phyloP scores from a whole-genome alignment of 2,329 filamentous ascomycete genomes.

The Venturia aucupariae region DNA sequence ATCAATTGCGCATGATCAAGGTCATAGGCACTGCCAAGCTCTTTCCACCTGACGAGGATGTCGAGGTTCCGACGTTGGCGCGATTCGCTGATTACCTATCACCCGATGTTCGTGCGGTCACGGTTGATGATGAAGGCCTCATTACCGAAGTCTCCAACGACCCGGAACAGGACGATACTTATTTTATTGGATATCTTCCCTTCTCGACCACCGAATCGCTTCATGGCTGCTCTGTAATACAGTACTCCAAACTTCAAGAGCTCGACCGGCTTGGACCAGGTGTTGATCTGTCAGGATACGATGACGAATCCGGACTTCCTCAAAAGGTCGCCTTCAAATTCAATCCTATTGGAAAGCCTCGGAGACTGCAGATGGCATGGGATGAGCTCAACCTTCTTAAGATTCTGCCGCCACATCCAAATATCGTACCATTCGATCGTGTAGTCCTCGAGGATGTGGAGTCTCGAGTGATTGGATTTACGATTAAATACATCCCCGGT shows the following conservation, averaged over 20 bases:
- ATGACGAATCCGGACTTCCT: slow-evolving; percentile 14
- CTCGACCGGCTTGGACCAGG: slow-evolving; percentile 16
- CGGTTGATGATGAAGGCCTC: slow-evolving; percentile 16
- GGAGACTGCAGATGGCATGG: slow-evolving; percentile 18
- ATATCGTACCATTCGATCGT: slow-evolving; percentile 23
- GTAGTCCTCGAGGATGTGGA: slow-evolving; percentile 22
- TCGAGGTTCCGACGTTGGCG: slow-evolving; percentile 15
- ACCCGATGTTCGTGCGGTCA: slow-evolving; percentile 15
- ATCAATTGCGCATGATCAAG: slow-evolving; percentile 16
- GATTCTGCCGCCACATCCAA: slow-evolving; percentile 22
- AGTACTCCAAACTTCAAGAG: slow-evolving; percentile 17
- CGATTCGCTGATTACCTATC: slow-evolving; percentile 15
- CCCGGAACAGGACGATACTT: slow-evolving; percentile 15
- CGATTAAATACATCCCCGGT: slow-evolving; percentile 22
- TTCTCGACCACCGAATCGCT: slow-evolving; percentile 15
- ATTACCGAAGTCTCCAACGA: slow-evolving; percentile 16
- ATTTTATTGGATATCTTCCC: slow-evolving; percentile 16
- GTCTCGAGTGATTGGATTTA: slow-evolving; percentile 23
- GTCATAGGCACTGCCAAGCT: slow-evolving; percentile 16
- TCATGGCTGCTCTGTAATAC: slow-evolving; percentile 14
- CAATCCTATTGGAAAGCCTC: slow-evolving; percentile 14
- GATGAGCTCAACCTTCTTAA: slow-evolving; percentile 23
- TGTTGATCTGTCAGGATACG: slow-evolving; percentile 16
- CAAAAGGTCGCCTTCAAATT: slow-evolving; percentile 16
- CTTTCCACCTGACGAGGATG: slow-evolving; percentile 15